Evolutionary conservation across 1,284 basidiomycete species (phyloP), one percentile per base, ranked within the genome.

Genomic region (Mycena sp.): DNA sequence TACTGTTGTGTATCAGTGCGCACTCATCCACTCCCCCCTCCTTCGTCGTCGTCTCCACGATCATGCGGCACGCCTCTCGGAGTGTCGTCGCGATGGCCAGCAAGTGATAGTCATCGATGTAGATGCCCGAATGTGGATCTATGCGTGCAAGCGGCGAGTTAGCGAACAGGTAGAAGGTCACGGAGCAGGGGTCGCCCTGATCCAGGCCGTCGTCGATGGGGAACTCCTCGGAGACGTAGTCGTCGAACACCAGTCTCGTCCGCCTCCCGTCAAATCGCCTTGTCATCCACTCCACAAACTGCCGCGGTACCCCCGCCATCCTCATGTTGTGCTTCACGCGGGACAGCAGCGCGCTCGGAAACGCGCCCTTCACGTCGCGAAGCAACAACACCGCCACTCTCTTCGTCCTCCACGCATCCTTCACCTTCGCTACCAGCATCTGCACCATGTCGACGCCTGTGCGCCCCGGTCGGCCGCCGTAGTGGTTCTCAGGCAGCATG

Each of bases 291-390:
- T 37, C 3, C 0, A 72, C 55, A 6, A 73, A 54, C n/a, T 66
- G 61, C 10, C 57, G 45, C n/a, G 65, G 73, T 0, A 73, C 53
- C 1, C n/a, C 23, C 1, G 59, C 21, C 45, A 58, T 67, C 3
- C 68, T 19, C 70, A 81, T 73, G 62, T 79, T 76, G 52, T 77
- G 70, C 0, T 77, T 14, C 2, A 80, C 73, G 1, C 38, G 32
- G 4, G 71, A 53, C 0, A 65, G 68, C 2, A 71, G 62, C 0
- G 71, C 72, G 28, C 71, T 77, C 0, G 76, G 76, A 61, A 80
- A 80, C 0, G 77, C 77, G 0, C 70, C 74, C 43, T 77, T 69
- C 11, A 78, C 70, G 62, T 77, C 73, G 0, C 76, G 60, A 29
- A 75, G 73, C 0, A 79, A 69, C 0, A 64, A 65, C 1, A 68